Evolutionary conservation across 2,329 filamentous ascomycete genomes (phyloP).

Genomic region (Aspergillus tubingensis): DNA sequence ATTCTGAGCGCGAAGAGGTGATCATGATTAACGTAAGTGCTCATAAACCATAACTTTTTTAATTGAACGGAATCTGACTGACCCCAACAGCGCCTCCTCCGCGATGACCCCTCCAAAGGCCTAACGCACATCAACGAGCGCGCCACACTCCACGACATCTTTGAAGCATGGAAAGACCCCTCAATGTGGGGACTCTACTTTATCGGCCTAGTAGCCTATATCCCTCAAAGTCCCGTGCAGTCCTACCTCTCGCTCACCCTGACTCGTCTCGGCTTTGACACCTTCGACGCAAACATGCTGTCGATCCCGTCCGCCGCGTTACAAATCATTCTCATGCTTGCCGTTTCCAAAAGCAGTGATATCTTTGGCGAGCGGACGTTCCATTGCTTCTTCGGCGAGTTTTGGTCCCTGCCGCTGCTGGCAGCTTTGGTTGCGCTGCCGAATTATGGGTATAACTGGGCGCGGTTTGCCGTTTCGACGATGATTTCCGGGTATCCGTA

Average conservation of each 20-base stretch:
- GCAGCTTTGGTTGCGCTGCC: conserved; percentile 53
- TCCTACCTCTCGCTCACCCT: conserved; percentile 60
- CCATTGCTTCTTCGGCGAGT: conserved; percentile 54
- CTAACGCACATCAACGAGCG: conserved; percentile 51
- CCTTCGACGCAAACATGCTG: conserved; percentile 36
- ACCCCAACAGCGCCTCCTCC: conserved; percentile 46
- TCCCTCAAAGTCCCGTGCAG: conserved; percentile 51
- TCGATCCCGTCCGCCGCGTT: conserved; percentile 36
- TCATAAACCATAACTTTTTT: neutral
- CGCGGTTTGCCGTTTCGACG: conserved; percentile 51
- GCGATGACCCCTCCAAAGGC: conserved; percentile 58
- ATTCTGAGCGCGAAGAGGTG: conserved; percentile 30
- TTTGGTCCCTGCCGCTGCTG: conserved; percentile 56
- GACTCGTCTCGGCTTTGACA: conserved; percentile 30
- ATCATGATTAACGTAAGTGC: conserved; percentile 32
- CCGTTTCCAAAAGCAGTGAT: conserved; percentile 50
- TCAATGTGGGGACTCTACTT: conserved; percentile 56
- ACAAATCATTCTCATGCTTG: conserved; percentile 56
- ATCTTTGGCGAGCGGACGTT: conserved; percentile 56
- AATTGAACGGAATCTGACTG: neutral
- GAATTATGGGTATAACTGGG: conserved; percentile 48
- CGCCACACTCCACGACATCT: conserved; percentile 47
- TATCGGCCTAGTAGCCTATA: conserved; percentile 48
- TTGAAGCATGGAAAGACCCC: conserved; percentile 48
- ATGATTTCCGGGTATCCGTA: conserved; percentile 57